Base-by-base conservation (phyloP, 2,329 filamentous ascomycete species). In the Cercospora zeina region DNA sequence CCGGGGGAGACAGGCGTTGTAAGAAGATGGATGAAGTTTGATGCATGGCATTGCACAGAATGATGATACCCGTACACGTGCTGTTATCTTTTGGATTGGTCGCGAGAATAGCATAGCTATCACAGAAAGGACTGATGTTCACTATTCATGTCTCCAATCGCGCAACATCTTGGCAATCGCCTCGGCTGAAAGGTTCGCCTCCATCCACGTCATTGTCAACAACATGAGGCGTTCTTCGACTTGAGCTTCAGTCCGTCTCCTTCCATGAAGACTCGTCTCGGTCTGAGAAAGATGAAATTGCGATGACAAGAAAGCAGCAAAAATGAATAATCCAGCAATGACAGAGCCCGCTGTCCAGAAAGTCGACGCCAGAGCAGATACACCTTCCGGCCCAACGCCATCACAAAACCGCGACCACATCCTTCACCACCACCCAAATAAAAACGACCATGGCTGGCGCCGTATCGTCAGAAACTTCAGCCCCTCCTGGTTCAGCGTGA, bases 1-100 rank as follows among this genome's bases (percentile, higher is more conserved):
- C 5, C 70, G 74, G 57, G 77, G 77, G 10, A 77, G 73, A 70
- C 75, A 78, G 67, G 76, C 70, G 36, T 69, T 80, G 67, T 80
- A 74, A 58, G 36, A 45, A 13, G 4, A 16, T 45, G 39, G 16
- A 13, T 4, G 21, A 9, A 45, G 1, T 45, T 16, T 45, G 24
- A 45, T 19, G 5, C 21, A 13, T 45, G 39, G 39, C 39, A 21
- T 45, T 21, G 39, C 37, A 42, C 37, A 42, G 6, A 13, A 45
- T 45, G 10, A 45, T 45, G 39, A 45, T 45, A 45, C 39, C 39
- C 39, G 19, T 21, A 10, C 4, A 16, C 39, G 39, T 24, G 39
- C 39, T 13, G 11, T 4, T 4, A 27, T n/a, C 24, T 27, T 3
- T 27, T 27, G 24, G 24, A 21, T 24, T 6, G 21, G 19, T 45